Conservation (phyloP, 352 stramenopile genomes). For the Globisporangium iwayamae region DNA sequence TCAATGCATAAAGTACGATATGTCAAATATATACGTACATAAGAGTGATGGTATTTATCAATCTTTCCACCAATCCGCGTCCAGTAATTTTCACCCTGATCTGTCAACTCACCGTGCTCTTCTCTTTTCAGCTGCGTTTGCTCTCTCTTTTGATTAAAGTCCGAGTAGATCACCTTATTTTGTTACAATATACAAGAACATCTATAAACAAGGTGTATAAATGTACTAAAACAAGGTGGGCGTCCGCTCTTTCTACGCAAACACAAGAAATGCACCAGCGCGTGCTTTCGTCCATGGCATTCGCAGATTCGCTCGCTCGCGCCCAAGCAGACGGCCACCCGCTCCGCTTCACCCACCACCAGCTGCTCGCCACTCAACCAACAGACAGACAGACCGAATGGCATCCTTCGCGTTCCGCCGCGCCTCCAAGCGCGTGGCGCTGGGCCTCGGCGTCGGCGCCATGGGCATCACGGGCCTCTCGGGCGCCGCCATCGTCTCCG, state of each 20-base stretch:
- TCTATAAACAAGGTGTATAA: neutral
- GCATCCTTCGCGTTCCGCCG: constrained; percentile 58
- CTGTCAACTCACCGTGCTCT: neutral
- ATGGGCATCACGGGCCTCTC: constrained; percentile 51
- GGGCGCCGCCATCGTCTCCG: constrained; percentile 55
- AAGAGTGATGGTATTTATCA: neutral
- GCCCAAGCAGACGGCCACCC: constrained; percentile 12
- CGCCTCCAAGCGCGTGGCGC: constrained; percentile 44
- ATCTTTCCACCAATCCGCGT: constrained; percentile 5
- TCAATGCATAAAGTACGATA: neutral
- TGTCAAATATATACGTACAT: neutral
- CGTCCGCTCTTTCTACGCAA: neutral
- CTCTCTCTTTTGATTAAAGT: neutral
- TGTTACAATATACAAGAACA: neutral
- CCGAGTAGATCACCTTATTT: neutral
- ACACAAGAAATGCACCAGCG: neutral
- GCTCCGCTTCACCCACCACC: neutral
- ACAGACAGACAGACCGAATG: constrained; percentile 24
- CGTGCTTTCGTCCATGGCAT: constrained; percentile 16
- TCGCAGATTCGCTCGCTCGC: constrained; percentile 30
- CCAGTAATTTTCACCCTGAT: no score
- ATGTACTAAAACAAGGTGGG: neutral
- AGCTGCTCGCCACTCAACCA: neutral
- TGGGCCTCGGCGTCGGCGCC: constrained; percentile 50
- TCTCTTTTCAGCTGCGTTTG: neutral